Base-by-base conservation (phyloP, 805 yeast species). In the Yarrowia divulgata region DNA sequence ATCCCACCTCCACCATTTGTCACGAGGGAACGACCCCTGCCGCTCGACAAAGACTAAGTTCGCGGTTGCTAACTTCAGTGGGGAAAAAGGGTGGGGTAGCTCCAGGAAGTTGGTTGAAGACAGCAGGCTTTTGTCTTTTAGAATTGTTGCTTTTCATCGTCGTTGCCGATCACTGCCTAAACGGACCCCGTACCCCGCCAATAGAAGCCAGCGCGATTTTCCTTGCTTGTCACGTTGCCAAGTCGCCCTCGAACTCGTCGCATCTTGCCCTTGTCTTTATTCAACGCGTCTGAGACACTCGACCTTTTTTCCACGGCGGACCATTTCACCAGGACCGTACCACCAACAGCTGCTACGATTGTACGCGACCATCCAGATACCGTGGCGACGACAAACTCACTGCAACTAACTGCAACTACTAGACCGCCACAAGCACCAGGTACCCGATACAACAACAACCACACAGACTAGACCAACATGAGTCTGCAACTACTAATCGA, bases 71-170 rank as follows among this genome's bases (percentile, higher is more conserved):
- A 40, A 8, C 18, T 14, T 57, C 49, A 42, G 63, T n/a, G 63
- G 63, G 63, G 63, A 57, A 54, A 39, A 39, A 58, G 66, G 66
- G 66, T 60, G 66, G 66, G 66, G 66, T 18, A 60, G 49, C 63
- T 42, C 37, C 29, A 23, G 29, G 29, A 2, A 23, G 29, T 4
- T 23, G n/a, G 1, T 12, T n/a, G 57, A 18, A 35, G 57, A n/a
- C 57, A 34, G 57, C 57, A 49, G 19, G 34, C 55, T 49, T 52
- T 52, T 34, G 39, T 50, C 40, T 55, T 55, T 55, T 16, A 2
- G 9, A 29, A 8, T 18, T 7, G 18, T 57, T 55, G 62, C 62
- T 39, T 39, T 35, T 5, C 43, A 8, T 39, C 45, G 14, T 12
- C 32, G 6, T 2, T 32, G 63, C 32, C 63, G 63, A 57, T 57